Conservation (phyloP, 1,284 basidiomycete species). For the Trichosporon ovoides region DNA sequence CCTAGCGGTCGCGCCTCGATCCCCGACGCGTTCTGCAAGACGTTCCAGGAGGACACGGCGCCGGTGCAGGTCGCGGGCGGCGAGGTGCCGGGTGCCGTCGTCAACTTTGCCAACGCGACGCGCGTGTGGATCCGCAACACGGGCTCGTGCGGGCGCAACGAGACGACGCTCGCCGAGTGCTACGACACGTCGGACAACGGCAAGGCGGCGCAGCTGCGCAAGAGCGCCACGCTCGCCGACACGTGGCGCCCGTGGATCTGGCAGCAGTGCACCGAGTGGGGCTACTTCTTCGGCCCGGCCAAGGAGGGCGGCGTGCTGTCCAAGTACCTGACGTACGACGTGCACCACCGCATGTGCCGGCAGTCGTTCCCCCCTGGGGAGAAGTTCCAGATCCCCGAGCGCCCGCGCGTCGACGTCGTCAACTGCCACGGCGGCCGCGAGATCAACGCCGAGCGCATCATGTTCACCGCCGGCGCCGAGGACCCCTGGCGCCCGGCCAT, state of each 20-base stretch:
- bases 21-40: constrained; percentile 73
- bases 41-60: constrained; percentile 50
- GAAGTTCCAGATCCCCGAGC: constrained; percentile 62
- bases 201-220: constrained; percentile 60
- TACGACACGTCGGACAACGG: constrained; percentile 66
- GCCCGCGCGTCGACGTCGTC: constrained; percentile 72
- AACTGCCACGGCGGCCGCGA: constrained; percentile 72
- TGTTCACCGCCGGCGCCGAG: constrained; percentile 58
- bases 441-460: constrained; percentile 69
- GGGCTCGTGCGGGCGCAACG: constrained; percentile 61
- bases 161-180: constrained; percentile 63
- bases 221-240: constrained; percentile 55
- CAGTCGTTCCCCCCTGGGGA: constrained; percentile 78
- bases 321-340: constrained; percentile 66
- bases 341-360: constrained; percentile 72
- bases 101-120: constrained; percentile 73
- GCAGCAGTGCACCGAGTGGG: constrained; percentile 88
- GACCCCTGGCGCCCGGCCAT: constrained; percentile 83
- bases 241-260: constrained; percentile 84
- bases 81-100: constrained; percentile 50
- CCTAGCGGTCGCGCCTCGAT: background rate
- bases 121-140: constrained; percentile 18
- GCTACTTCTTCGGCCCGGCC: constrained; percentile 62
- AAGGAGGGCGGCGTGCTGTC: constrained; percentile 35
- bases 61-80: constrained; percentile 30